These are phyloP conservation scores for Capsella bursapastoris DNA, from an alignment of 345 rosid genomes.

Conservation along the genomic window DNA sequence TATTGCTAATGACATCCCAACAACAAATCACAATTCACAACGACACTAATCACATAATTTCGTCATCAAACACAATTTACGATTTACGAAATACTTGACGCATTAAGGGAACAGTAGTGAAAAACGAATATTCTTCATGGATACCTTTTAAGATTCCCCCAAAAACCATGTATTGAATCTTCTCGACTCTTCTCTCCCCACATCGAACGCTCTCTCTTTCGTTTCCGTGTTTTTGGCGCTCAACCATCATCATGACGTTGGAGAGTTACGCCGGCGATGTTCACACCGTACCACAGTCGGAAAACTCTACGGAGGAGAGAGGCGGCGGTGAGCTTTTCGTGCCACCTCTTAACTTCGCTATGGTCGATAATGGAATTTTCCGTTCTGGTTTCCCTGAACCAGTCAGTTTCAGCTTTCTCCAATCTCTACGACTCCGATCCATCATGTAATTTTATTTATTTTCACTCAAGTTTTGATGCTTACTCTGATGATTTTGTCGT, in stretches of 20 bases:
- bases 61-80: no score
- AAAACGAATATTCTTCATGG: background rate
- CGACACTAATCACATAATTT: no score
- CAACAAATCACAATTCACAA: no score
- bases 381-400: slow-evolving; percentile 79
- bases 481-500: background rate
- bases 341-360: slow-evolving; percentile 79
- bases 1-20: no score
- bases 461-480: background rate
- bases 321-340: slow-evolving; percentile 55
- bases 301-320: slow-evolving; percentile 41
- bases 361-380: slow-evolving; percentile 72
- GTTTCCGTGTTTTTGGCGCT: background rate
- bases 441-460: slow-evolving; percentile 52
- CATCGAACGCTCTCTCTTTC: background rate
- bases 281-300: slow-evolving; percentile 44
- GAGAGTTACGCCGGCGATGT: slow-evolving; percentile 43
- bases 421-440: slow-evolving; percentile 68
- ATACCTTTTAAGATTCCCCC: slow-evolving; percentile 16
- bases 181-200: background rate
- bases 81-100: no score
- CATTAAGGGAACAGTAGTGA: no score
- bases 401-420: slow-evolving; percentile 67
- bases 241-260: slow-evolving; percentile 33
- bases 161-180: background rate